phyloP scores from a whole-genome alignment of 345 rosid species.

The Turnera subulata region DNA sequence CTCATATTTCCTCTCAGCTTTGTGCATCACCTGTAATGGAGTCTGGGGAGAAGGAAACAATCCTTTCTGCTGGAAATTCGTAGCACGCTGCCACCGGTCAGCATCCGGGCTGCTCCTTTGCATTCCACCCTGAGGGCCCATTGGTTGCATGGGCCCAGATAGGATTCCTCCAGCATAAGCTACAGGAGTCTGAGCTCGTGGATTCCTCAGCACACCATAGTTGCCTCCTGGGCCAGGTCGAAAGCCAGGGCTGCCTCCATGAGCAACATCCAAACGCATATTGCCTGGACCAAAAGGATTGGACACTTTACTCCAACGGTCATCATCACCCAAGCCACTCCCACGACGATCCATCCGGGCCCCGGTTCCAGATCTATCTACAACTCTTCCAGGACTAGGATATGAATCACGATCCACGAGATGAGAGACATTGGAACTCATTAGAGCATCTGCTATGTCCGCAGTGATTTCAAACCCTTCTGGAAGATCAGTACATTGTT shows the following conservation, averaged over 20 bases:
- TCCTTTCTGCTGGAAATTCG: conserved; percentile 64
- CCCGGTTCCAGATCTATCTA: conserved; percentile 59
- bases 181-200: conserved; percentile 51
- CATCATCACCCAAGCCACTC: conserved; percentile 57
- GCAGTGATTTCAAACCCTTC: conserved; percentile 47
- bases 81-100: conserved; percentile 83
- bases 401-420: conserved; percentile 48
- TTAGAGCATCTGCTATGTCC: conserved; percentile 47
- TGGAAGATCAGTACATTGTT: conserved; percentile 65
- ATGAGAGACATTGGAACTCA: conserved; percentile 34
- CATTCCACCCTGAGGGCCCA: conserved; percentile 60
- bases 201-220: conserved; percentile 66
- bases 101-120: conserved; percentile 58
- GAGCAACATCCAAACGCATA: conserved; percentile 38
- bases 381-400: conserved; percentile 54
- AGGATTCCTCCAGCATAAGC: conserved; percentile 50
- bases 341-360: conserved; percentile 71
- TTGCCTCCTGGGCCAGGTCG: conserved; percentile 77
- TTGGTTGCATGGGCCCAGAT: conserved; percentile 67
- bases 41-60: conserved; percentile 82
- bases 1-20: conserved; percentile 87
- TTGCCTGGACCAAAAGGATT: conserved; percentile 50
- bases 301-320: conserved; percentile 56
- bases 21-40: conserved; percentile 83
- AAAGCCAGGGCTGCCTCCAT: conserved; percentile 45